Base-by-base conservation (phyloP, 306 rosid species). In the Rosa persica region DNA sequence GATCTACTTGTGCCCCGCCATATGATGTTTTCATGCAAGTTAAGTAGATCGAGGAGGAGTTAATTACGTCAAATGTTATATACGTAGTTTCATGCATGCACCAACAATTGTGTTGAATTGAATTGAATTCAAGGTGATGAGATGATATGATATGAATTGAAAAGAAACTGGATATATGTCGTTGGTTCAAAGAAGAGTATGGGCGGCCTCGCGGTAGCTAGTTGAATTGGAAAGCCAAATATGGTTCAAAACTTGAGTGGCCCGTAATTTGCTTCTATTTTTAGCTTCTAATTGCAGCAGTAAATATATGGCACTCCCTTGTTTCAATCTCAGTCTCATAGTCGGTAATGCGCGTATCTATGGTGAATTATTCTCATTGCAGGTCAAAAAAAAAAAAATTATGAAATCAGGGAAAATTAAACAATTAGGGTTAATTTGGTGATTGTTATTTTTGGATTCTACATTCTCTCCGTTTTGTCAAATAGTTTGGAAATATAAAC, bases 311-410 rank as follows among this genome's bases (percentile, higher is more conserved):
- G 66, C 17, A 60, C 34, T 51, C 8, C 76, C 76, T 34, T 36
- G 65, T 72, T 72, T 51, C 62, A 72, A 51, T 72, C 65, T 36
- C 75, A 47, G 34, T 73, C 67, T 60, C 67, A 60, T 60, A 11
- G 65, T 58, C 5, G 16, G 65, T 58, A 22, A 58, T 22, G 30
- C 34, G 34, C 5, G 34, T 58, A 58, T 58, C 34, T 11, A 58
- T 58, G 12, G 27, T 8, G 34, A 30, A 30, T 22, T 23, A 58
- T 10, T 58, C 16, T 23, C 65, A 58, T 58, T 22, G 36, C 36
- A 30, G 36, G 36, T 30, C 36, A 30, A 30, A 30, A 30, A 27
- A 27, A 27, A 27, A 30, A 30, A 30, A 30, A 30, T 2, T 30
- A 1, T 52, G 23, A 52, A 19, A 17, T 16, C 16, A 47, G 51